Conservation (phyloP, 495 filamentous ascomycete genomes). For the Lentithecium fluviatile region DNA sequence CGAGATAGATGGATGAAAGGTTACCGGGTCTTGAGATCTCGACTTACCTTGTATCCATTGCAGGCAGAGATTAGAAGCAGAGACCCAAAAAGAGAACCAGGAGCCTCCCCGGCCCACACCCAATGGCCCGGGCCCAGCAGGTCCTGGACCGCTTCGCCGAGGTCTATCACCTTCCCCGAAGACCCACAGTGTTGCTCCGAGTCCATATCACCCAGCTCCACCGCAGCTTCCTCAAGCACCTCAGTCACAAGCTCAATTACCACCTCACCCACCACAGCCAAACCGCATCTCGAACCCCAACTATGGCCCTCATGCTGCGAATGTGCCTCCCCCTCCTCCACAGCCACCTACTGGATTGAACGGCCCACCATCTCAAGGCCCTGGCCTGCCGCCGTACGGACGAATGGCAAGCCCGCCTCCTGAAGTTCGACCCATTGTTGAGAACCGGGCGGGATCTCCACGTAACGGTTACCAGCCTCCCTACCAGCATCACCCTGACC, state of each 20-base stretch:
- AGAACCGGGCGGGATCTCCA: constrained; percentile 80
- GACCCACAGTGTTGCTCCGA: constrained; percentile 55
- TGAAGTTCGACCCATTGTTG: constrained; percentile 82
- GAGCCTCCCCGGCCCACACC: constrained; percentile 63
- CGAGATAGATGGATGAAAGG: too few relatives aligned
- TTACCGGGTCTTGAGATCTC: too few relatives aligned
- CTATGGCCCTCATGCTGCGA: constrained; percentile 55
- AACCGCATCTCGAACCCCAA: constrained; percentile 69
- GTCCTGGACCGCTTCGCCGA: constrained; percentile 44
- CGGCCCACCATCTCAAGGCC: constrained; percentile 40
- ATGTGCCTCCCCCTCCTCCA: constrained; percentile 58
- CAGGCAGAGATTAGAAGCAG: too few relatives aligned
- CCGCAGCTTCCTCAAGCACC: constrained; percentile 65
- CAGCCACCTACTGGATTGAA: constrained; percentile 56
- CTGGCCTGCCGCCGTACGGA: constrained; percentile 56
- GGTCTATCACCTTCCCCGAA: constrained; percentile 63
- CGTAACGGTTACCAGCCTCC: constrained; percentile 78
- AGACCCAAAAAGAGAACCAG: too few relatives aligned
- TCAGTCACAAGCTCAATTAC: constrained; percentile 42
- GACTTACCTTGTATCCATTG: too few relatives aligned
- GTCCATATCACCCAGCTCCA: constrained; percentile 61
- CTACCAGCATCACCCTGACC: constrained; percentile 69
- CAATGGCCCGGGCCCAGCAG: constrained; percentile 14
- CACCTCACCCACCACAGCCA: constrained; percentile 36
- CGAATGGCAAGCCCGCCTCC: constrained; percentile 71